phyloP scores from a whole-genome alignment of 441 rosid genomes.

The Erodium trifolium region DNA sequence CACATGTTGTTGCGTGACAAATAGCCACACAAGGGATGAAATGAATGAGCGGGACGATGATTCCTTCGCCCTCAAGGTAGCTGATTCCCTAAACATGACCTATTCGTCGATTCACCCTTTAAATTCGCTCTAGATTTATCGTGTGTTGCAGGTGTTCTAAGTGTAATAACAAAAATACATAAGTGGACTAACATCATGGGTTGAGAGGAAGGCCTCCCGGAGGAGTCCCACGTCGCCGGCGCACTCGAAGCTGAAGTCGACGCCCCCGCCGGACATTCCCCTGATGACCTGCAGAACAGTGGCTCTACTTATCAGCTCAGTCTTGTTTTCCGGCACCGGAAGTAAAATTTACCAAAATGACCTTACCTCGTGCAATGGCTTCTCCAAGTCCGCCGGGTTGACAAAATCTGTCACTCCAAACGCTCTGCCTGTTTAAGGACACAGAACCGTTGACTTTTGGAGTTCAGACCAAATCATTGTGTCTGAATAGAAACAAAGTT shows the following conservation, averaged over 20 bases:
- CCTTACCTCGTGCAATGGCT: conserved; percentile 30
- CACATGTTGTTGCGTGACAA: no score
- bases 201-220: conserved; percentile 38
- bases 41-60: no score
- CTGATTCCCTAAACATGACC: no score
- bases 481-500: not conserved
- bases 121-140: no score
- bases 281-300: conserved; percentile 24
- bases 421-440: conserved; percentile 21
- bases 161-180: not conserved
- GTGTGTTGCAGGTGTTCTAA: no score
- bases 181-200: conserved; percentile 21
- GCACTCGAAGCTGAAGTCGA: conserved; percentile 41
- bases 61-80: no score
- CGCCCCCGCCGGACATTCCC: conserved; percentile 32
- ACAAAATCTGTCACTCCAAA: conserved; percentile 33
- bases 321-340: no score
- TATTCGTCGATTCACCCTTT: no score
- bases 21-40: no score
- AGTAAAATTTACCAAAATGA: no score
- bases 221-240: conserved; percentile 24
- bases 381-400: conserved; percentile 25
- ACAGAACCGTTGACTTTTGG: not conserved
- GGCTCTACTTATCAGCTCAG: not conserved
- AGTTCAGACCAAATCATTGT: not conserved